A percentile compares a stretch with the other conserved stretches of the same genome.
Conservation (phyloP, 2,329 filamentous ascomycete genomes). For the Pseudogymnoascus sp. region DNA sequence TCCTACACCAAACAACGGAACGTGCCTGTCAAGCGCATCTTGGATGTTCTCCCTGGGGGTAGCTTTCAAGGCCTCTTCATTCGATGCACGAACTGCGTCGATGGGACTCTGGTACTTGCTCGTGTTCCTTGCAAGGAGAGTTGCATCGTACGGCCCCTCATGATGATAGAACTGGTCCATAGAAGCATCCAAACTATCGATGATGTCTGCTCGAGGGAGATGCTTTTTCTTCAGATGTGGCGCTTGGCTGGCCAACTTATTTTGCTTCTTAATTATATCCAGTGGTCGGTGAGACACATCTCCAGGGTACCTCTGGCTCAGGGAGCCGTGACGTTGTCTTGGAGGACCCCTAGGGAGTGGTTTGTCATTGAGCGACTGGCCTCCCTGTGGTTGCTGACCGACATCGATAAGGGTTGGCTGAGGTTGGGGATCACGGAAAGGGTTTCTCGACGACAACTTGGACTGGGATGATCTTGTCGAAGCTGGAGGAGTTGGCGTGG, state of each 20-base stretch:
- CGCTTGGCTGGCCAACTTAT: constrained; percentile 55
- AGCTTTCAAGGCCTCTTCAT: constrained; percentile 68
- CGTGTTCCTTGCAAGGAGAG: constrained; percentile 64
- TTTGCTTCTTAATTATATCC: constrained; percentile 55
- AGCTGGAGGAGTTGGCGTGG: constrained; percentile 41
- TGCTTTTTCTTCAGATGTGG: constrained; percentile 58
- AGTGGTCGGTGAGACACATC: constrained; percentile 59
- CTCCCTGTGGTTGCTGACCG: constrained; percentile 17
- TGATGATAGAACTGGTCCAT: constrained; percentile 71
- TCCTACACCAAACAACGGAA: constrained; percentile 74
- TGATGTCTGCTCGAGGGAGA: constrained; percentile 62
- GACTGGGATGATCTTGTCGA: constrained; percentile 45
- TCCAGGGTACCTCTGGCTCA: constrained; percentile 52
- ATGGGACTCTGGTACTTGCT: constrained; percentile 58
- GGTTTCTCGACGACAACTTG: constrained; percentile 39
- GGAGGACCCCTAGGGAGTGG: constrained; percentile 25
- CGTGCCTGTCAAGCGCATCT: constrained; percentile 64
- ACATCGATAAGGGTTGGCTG: constrained; percentile 27
- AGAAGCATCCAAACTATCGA: constrained; percentile 68
- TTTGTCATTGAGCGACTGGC: constrained; percentile 10
- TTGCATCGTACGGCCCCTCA: constrained; percentile 82
- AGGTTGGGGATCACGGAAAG: constrained; percentile 25
- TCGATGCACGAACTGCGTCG: constrained; percentile 65
- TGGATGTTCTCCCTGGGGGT: constrained; percentile 71
- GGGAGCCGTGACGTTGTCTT: constrained; percentile 38